Evolutionary conservation across 306 rosid species (phyloP).

Genomic region (Gleditsia sinensis): DNA sequence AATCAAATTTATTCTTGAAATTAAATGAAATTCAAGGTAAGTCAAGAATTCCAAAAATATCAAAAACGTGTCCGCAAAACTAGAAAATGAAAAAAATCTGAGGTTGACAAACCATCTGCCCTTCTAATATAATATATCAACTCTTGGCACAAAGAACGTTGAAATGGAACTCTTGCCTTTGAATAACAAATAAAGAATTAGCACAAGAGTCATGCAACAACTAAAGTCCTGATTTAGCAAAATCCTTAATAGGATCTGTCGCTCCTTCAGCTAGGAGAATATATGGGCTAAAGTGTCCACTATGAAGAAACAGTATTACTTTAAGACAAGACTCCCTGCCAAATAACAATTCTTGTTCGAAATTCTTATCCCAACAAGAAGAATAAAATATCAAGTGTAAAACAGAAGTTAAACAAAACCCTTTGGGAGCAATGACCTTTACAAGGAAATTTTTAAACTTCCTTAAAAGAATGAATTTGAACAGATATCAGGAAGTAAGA

Average conservation of each 20-base stretch:
- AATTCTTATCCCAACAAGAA: slow-evolving; percentile 1
- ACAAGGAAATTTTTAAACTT: slow-evolving; percentile 13
- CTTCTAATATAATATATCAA: background rate
- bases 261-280: background rate
- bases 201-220: background rate
- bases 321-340: background rate
- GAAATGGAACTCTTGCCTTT: background rate
- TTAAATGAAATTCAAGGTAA: slow-evolving; percentile 10
- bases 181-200: background rate
- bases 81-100: background rate
- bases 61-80: background rate
- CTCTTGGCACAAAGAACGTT: slow-evolving; percentile 8
- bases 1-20: slow-evolving; percentile 1
- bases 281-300: background rate
- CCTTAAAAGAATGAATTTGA: background rate
- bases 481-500: background rate
- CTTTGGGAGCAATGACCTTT: background rate
- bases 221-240: background rate
- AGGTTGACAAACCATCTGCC: slow-evolving; percentile 2
- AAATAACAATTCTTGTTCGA: background rate
- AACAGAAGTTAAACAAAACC: background rate
- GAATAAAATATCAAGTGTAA: background rate
- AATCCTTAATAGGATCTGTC: background rate
- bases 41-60: background rate
- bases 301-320: background rate